Conservation (phyloP, 1,284 basidiomycete species). For the Ustilago cynodontis region DNA sequence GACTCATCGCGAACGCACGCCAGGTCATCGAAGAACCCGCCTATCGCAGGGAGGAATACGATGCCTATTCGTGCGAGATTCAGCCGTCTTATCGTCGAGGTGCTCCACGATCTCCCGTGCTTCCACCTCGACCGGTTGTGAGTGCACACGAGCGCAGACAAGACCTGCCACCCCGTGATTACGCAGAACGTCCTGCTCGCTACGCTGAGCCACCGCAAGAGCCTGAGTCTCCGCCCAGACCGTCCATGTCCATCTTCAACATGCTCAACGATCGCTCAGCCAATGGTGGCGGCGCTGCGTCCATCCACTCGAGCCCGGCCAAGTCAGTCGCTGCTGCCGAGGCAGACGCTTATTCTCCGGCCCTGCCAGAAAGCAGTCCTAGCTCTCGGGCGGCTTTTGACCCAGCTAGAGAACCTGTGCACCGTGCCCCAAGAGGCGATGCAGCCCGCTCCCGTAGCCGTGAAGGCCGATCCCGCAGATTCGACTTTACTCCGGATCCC, state of each 20-base stretch:
- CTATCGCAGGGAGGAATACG: slow-evolving; percentile 35
- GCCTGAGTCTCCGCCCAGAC: slow-evolving; percentile 43
- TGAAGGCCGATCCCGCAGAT: slow-evolving; percentile 13
- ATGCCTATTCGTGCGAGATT: slow-evolving; percentile 38
- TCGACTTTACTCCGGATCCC: slow-evolving; percentile 31
- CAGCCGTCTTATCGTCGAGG: slow-evolving; percentile 54
- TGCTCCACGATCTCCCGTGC: slow-evolving; percentile 27
- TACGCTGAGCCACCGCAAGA: slow-evolving; percentile 27
- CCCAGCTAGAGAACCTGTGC: slow-evolving; percentile 23
- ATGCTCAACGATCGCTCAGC: slow-evolving; percentile 54
- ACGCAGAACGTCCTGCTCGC: slow-evolving; percentile 2
- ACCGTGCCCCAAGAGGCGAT: slow-evolving; percentile 5
- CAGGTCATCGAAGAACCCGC: slow-evolving; percentile 13
- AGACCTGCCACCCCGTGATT: slow-evolving; percentile 22
- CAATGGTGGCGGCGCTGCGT: slow-evolving; percentile 29
- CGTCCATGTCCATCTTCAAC: slow-evolving; percentile 54
- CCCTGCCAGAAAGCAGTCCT: slow-evolving; percentile 7
- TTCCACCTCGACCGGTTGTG: slow-evolving; percentile 17
- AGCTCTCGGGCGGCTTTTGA: slow-evolving; percentile 32
- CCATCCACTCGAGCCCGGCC: slow-evolving; percentile 30
- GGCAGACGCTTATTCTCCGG: slow-evolving; percentile 8
- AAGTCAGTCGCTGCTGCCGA: slow-evolving; percentile 24
- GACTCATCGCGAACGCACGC: slow-evolving; percentile 11
- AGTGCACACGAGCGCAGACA: slow-evolving; percentile 16
- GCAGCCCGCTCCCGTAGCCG: slow-evolving; percentile 15